Evolutionary conservation across 176 grass and related monocot genomes (phyloP).

Genomic region (Saccharum officinarum): DNA sequence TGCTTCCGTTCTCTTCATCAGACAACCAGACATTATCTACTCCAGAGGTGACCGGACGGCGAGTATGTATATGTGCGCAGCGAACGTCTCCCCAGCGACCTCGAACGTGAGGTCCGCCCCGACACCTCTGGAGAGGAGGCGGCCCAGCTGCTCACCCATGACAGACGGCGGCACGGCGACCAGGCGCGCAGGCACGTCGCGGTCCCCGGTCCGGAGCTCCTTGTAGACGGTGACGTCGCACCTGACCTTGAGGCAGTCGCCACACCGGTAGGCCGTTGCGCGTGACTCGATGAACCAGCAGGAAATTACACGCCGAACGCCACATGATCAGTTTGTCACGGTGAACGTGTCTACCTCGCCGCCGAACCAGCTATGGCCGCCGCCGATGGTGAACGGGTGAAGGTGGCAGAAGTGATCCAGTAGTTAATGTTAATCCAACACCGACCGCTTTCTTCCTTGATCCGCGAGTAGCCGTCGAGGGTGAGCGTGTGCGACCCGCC

Average conservation of each 20-base stretch:
- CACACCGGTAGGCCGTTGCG: background rate
- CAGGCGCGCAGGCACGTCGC: background rate
- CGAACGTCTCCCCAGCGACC: background rate
- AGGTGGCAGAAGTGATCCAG: too few relatives aligned
- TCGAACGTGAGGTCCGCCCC: background rate
- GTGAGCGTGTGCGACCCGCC: too few relatives aligned
- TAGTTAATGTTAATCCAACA: too few relatives aligned
- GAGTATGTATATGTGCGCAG: background rate
- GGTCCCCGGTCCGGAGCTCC: background rate
- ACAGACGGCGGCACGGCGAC: background rate
- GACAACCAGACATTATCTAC: background rate
- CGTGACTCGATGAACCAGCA: background rate
- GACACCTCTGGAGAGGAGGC: background rate
- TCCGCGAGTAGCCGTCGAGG: too few relatives aligned
- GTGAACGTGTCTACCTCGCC: too few relatives aligned
- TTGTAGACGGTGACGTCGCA: background rate
- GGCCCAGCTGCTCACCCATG: background rate
- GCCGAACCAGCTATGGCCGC: too few relatives aligned
- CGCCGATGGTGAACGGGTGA: too few relatives aligned
- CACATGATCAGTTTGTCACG: too few relatives aligned
- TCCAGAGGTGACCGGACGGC: background rate
- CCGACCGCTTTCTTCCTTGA: too few relatives aligned
- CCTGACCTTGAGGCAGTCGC: background rate
- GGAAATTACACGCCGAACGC: too few relatives aligned
- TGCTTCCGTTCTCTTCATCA: too few relatives aligned